These are phyloP conservation scores for Penicillium bialowiezense DNA, from an alignment of 495 filamentous ascomycete genomes.

Conservation along the genomic window DNA sequence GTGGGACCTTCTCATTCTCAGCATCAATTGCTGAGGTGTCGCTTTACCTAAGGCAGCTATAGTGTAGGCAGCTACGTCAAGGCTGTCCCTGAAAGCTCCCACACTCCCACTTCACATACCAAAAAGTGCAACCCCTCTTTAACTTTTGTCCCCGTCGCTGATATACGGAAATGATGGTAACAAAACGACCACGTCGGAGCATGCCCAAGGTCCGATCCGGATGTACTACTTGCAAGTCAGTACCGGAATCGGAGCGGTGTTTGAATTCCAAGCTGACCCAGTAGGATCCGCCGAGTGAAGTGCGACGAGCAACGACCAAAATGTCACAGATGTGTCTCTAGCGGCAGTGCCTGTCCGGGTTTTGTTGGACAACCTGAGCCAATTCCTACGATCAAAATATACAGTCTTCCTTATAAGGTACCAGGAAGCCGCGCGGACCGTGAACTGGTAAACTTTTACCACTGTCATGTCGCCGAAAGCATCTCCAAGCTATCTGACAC, in stretches of 20 bases:
- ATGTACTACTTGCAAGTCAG: conserved; percentile 27
- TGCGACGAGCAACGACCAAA: conserved; percentile 42
- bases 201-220: conserved; percentile 26
- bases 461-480: conserved; percentile 23
- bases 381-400: too few species aligned
- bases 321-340: conserved; percentile 34
- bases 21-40: too few species aligned
- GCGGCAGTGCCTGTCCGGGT: conserved; percentile 38
- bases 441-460: conserved; percentile 38
- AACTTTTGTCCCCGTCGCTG: too few species aligned
- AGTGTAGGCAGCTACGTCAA: too few species aligned
- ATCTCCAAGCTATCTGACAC: conserved; percentile 40
- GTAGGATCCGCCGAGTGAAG: conserved; percentile 38
- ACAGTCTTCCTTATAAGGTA: too few species aligned
- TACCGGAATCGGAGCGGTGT: background rate
- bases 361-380: conserved; percentile 11
- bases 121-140: too few species aligned
- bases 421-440: conserved; percentile 22
- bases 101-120: too few species aligned
- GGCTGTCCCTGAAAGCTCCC: too few species aligned
- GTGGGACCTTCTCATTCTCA: too few species aligned
- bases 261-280: background rate
- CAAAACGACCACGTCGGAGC: conserved; percentile 13
- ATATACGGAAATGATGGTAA: background rate
- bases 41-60: too few species aligned